Conservation (phyloP, 1,284 basidiomycete species). For the Malassezia cuniculi region DNA sequence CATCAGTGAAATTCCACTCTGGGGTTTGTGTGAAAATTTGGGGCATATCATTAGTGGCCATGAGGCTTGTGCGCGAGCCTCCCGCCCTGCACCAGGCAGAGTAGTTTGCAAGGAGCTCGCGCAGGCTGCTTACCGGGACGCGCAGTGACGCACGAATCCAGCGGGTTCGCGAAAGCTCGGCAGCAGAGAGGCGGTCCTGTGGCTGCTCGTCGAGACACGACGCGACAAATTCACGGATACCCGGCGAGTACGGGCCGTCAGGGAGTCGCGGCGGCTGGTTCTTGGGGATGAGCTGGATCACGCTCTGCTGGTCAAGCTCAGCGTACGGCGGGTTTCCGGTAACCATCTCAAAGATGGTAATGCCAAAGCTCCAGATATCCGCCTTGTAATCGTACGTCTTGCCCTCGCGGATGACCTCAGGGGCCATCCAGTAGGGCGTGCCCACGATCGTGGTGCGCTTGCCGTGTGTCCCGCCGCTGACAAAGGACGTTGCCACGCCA, state of each 20-base stretch:
- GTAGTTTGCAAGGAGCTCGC: constrained; percentile 68
- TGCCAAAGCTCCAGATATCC: constrained; percentile 80
- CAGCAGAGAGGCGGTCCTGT: constrained; percentile 66
- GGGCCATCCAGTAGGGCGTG: constrained; percentile 45
- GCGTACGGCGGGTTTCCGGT: constrained; percentile 83
- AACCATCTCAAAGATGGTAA: constrained; percentile 81
- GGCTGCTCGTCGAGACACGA: constrained; percentile 75
- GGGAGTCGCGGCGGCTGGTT: constrained; percentile 67
- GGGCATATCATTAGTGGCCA: constrained; percentile 3
- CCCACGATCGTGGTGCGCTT: constrained; percentile 47
- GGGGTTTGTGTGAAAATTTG: neutral
- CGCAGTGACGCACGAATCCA: constrained; percentile 77
- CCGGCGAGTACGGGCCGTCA: constrained; percentile 60
- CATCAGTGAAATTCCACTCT: constrained; percentile 7
- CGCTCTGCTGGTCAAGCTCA: constrained; percentile 74
- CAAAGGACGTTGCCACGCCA: constrained; percentile 22
- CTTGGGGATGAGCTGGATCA: constrained; percentile 79
- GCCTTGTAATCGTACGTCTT: constrained; percentile 58
- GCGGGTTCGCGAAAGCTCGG: constrained; percentile 76
- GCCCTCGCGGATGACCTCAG: constrained; percentile 32
- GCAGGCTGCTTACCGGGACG: constrained; percentile 54
- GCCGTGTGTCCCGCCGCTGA: constrained; percentile 12
- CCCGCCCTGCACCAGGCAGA: constrained; percentile 65
- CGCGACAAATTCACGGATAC: constrained; percentile 78
- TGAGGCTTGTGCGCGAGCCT: constrained; percentile 64